Evolutionary conservation across 2,329 filamentous ascomycete species (phyloP).

Genomic region (Trichoderma koningii): DNA sequence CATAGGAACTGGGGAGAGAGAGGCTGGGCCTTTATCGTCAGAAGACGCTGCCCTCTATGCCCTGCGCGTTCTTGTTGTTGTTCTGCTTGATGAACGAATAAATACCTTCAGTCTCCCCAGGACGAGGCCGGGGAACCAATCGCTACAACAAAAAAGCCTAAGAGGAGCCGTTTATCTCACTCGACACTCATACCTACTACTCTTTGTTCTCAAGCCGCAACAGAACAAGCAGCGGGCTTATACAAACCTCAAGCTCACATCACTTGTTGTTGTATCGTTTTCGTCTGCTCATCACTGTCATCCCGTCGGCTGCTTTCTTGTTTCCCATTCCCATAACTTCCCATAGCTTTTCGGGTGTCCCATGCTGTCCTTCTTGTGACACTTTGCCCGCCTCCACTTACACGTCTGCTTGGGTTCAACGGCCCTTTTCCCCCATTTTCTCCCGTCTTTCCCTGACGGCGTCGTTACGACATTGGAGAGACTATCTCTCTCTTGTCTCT

Average conservation of each 20-base stretch:
- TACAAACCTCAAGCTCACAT: not conserved
- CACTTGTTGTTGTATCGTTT: not conserved
- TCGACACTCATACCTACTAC: too few species aligned
- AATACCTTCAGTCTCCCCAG: constrained; percentile 10
- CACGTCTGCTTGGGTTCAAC: constrained; percentile 26
- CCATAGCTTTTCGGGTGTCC: constrained; percentile 27
- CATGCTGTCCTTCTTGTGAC: constrained; percentile 29
- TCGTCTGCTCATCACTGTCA: constrained; percentile 23
- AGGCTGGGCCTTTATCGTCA: constrained; percentile 15
- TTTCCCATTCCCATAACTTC: constrained; percentile 11
- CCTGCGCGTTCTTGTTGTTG: not conserved
- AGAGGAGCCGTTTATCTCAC: too few species aligned
- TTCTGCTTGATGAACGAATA: not conserved
- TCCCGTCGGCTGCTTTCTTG: constrained; percentile 19
- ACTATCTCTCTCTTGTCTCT: too few species aligned
- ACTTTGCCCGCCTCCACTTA: constrained; percentile 28
- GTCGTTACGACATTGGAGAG: constrained; percentile 22
- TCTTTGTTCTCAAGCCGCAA: too few species aligned
- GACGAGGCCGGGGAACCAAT: not conserved
- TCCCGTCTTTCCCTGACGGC: constrained; percentile 11
- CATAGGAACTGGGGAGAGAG: constrained; percentile 5
- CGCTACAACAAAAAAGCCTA: too few species aligned
- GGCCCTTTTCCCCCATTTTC: constrained; percentile 14
- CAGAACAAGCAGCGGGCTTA: not conserved
- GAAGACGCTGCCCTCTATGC: not conserved